A percentile compares a stretch with the other conserved stretches of the same genome.
These are phyloP conservation scores for Trichomonas tenax DNA, from an alignment of 208 protist genomes.

Conservation along the genomic window DNA sequence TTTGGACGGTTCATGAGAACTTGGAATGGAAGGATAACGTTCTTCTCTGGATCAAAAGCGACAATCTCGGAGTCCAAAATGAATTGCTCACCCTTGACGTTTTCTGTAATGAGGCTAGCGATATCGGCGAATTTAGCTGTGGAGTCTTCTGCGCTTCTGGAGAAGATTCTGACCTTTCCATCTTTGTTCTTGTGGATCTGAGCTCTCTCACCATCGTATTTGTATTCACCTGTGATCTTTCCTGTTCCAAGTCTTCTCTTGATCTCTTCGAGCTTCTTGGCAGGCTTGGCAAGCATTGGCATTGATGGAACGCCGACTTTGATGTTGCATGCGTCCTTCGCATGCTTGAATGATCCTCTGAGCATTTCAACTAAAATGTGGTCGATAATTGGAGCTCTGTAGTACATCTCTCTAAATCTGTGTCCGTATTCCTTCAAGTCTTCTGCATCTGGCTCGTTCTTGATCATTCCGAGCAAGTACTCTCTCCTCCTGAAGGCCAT, in stretches of 20 bases:
- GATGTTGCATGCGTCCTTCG: conserved; percentile 36
- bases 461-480: not conserved
- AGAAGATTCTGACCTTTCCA: conserved; percentile 74
- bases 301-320: conserved; percentile 33
- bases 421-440: not conserved
- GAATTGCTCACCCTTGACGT: conserved; percentile 46
- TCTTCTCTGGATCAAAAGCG: conserved; percentile 23
- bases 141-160: conserved; percentile 85
- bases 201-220: conserved; percentile 91
- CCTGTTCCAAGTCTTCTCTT: conserved; percentile 25
- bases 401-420: not conserved
- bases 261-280: conserved; percentile 51
- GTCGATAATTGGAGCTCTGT: not conserved
- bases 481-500: not conserved
- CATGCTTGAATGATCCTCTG: not conserved
- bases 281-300: conserved; percentile 94
- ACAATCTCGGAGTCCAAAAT: conserved; percentile 96
- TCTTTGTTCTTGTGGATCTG: conserved; percentile 40
- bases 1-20: conserved; percentile 50
- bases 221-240: conserved; percentile 94
- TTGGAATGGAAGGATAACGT: conserved; percentile 78
- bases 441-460: not conserved
- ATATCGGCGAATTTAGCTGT: conserved; percentile 94
- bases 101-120: conserved; percentile 35
- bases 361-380: not conserved